Evolutionary conservation across 2,329 filamentous ascomycete species (phyloP), one percentile per base, ranked within the genome.

Genomic region (Claviceps africana): DNA sequence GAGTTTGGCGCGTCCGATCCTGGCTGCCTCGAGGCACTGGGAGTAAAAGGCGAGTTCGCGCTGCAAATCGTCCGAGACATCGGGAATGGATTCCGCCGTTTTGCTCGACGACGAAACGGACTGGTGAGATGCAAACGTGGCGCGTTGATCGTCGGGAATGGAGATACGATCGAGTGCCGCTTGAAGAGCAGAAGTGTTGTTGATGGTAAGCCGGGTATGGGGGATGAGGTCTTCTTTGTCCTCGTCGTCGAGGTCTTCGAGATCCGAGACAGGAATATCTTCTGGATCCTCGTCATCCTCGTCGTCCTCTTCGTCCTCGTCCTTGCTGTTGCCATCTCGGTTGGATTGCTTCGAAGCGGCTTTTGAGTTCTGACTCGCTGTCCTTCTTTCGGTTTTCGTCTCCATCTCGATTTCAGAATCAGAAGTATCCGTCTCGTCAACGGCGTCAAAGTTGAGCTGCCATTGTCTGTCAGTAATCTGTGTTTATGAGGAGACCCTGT

Each of bases 41-140:
- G 85, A 83, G 76, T 95, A 94, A 72, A 98, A 95, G 48, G 88
- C 86, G 37, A 95, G 76, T 71, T 98, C 93, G 57, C 93, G 88
- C 69, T 84, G 85, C 53, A 96, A 78, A 67, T 98, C 93, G 64
- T 98, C 91, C 58, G 91, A 84, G 55, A 93, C 79, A 63, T 97
- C 90, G 53, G 80, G 74, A 61, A 97, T 88, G 42, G 81, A 76
- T 48, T 71, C 70, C 49, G 74, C 72, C 30, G 88, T 84, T 2
- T 82, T 78, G 60, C 78, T 78, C 51, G 76, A 68, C 40, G 86
- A 83, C 19, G 83, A 78, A 51, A 97, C 71, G 42, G 81, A 81
- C 70, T 95, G 88, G 70, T 95, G 86, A 61, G 85, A 81, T 56
- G 83, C 84, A 72, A 98, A 98, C 45, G 86, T 78, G 21, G 87